Evolutionary conservation across 257 asterid species (phyloP).

Genomic region (Leptodermis oblonga): DNA sequence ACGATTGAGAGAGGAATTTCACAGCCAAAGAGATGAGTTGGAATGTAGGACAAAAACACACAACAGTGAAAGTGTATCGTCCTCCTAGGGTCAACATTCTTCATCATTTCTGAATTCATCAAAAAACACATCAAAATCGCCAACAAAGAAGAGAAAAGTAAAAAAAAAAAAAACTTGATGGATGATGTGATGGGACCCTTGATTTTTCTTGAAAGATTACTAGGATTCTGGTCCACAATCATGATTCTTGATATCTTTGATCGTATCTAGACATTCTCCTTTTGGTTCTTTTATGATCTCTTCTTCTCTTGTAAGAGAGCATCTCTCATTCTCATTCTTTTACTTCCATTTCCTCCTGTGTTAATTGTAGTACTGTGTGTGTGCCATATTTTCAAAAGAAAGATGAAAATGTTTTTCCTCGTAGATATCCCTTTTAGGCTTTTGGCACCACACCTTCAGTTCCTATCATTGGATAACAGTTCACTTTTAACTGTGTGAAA

Average conservation of each 20-base stretch:
- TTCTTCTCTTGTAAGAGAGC: background rate
- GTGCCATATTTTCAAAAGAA: conserved; percentile 2
- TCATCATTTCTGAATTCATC: conserved; percentile 27
- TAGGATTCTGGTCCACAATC: conserved; percentile 20
- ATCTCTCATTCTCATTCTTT: no score
- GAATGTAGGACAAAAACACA: conserved; percentile 13
- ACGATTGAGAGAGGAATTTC: no score
- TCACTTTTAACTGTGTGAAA: background rate
- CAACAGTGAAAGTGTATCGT: conserved; percentile 6
- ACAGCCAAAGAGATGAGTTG: background rate
- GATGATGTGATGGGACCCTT: conserved; percentile 14
- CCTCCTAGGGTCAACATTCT: conserved; percentile 24
- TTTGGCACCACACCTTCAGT: conserved; percentile 7
- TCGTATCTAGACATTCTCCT: conserved; percentile 22
- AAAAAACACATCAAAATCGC: conserved; percentile 26
- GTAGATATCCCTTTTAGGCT: conserved; percentile 17
- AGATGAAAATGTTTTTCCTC: conserved; percentile 10
- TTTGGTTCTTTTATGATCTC: conserved; percentile 1
- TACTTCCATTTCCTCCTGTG: no score
- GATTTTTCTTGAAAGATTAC: conserved; percentile 12
- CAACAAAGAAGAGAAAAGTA: conserved; percentile 3
- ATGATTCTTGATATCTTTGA: conserved; percentile 32
- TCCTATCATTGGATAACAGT: conserved; percentile 24
- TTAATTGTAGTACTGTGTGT: no score
- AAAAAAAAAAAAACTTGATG: background rate